These are phyloP conservation scores for Protomyces gravidus DNA, from an alignment of 1,139 yeast species.

Conservation along the genomic window DNA sequence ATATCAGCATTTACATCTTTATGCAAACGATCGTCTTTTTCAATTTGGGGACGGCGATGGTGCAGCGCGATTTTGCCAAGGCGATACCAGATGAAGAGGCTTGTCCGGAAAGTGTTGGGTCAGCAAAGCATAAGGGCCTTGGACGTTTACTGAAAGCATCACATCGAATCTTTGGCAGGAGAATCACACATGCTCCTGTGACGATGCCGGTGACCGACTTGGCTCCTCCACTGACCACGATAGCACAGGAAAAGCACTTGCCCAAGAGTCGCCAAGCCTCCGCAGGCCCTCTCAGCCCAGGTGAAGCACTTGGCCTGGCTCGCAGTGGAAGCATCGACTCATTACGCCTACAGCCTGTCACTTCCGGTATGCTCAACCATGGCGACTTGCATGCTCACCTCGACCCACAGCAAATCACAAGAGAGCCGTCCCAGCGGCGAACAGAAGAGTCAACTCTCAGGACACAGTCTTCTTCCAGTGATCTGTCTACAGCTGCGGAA, in stretches of 20 bases:
- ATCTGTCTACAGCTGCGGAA: background rate
- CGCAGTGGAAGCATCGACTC: conserved; percentile 1
- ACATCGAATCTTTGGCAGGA: too few species aligned
- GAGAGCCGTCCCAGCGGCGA: background rate
- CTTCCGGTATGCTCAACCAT: conserved; percentile 7
- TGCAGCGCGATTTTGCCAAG: conserved; percentile 60
- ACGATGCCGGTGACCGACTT: background rate
- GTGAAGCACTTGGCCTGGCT: conserved; percentile 9
- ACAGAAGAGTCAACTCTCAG: background rate
- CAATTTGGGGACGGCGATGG: conserved; percentile 61
- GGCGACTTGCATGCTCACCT: conserved; percentile 6
- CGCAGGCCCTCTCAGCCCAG: conserved; percentile 1
- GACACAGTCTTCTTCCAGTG: background rate
- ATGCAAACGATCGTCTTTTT: conserved; percentile 68
- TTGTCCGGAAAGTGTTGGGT: background rate
- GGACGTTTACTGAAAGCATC: background rate
- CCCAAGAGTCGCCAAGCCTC: background rate
- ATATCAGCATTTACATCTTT: conserved; percentile 72
- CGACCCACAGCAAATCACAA: conserved; percentile 11
- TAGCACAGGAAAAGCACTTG: background rate
- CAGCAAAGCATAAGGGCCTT: background rate
- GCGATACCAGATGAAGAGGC: conserved; percentile 1
- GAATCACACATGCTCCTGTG: background rate
- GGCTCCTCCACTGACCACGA: background rate
- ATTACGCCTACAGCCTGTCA: conserved; percentile 11